Conservation (phyloP, 192 early-diverging fungal genomes). For the Coemansia sp. region DNA sequence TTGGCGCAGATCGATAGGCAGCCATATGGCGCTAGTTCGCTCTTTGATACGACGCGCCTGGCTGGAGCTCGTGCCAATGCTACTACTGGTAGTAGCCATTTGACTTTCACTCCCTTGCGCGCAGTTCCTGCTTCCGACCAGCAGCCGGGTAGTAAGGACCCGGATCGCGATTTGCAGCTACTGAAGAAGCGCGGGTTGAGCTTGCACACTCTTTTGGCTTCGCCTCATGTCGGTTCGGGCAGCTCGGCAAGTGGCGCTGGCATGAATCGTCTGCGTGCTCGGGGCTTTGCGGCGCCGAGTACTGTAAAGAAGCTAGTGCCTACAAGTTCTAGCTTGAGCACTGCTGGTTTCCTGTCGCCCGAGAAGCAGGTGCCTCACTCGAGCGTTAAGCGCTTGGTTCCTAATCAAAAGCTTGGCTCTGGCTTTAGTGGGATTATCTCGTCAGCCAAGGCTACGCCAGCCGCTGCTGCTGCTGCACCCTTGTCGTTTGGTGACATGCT, state of each 20-base stretch:
- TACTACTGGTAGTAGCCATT: constrained; percentile 24
- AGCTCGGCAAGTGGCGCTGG: neutral
- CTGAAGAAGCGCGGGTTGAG: constrained; percentile 68
- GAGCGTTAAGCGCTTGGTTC: constrained; percentile 68
- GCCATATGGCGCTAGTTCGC: constrained; percentile 83
- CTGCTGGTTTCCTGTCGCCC: constrained; percentile 57
- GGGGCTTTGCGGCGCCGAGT: constrained; percentile 62
- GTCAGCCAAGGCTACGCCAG: constrained; percentile 6
- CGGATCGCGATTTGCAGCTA: constrained; percentile 13
- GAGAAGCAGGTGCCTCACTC: constrained; percentile 71
- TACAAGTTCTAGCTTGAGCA: constrained; percentile 10
- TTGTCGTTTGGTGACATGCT: neutral
- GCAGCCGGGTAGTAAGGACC: neutral
- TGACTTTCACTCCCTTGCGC: constrained; percentile 40
- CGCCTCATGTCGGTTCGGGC: constrained; percentile 54
- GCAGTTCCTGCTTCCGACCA: constrained; percentile 33
- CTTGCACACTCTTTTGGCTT: constrained; percentile 65
- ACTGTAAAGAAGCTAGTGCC: constrained; percentile 29
- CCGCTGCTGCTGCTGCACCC: neutral
- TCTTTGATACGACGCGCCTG: constrained; percentile 62
- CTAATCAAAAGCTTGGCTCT: constrained; percentile 54
- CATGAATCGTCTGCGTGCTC: constrained; percentile 11
- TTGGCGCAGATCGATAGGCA: constrained; percentile 77
- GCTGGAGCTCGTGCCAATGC: neutral
- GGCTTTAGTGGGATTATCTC: constrained; percentile 2